phyloP scores from a whole-genome alignment of 2,329 filamentous ascomycete genomes.

The Aspergillus pseudoglaucus region DNA sequence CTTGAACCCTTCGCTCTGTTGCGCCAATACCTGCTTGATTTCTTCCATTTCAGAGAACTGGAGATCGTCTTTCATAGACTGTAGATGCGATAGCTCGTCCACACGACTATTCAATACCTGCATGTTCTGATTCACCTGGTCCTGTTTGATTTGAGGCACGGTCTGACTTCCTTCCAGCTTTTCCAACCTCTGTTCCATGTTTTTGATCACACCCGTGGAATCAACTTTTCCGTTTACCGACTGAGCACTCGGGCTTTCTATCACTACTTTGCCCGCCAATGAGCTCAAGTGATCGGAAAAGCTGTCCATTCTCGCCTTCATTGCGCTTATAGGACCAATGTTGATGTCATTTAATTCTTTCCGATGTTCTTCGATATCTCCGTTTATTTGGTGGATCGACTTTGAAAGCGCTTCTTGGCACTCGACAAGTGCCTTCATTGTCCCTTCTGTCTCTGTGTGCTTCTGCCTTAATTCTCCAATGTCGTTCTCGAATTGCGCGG shows the following conservation, averaged over 20 bases:
- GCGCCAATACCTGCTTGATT: constrained; percentile 5
- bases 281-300: background rate
- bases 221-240: background rate
- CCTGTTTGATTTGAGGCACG: background rate
- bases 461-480: background rate
- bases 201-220: background rate
- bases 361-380: background rate
- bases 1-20: constrained; percentile 3
- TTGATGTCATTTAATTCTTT: background rate
- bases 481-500: background rate
- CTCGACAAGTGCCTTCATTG: background rate
- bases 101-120: constrained; percentile 3
- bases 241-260: background rate
- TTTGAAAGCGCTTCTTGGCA: background rate
- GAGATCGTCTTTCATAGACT: constrained; percentile 17
- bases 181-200: background rate
- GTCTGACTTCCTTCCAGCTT: background rate
- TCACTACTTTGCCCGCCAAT: background rate
- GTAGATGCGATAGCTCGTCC: constrained; percentile 8
- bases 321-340: background rate
- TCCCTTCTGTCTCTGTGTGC: background rate
- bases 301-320: background rate
- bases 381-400: background rate
- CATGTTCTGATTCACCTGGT: background rate
- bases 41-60: constrained; percentile 15